phyloP scores from a whole-genome alignment of 495 filamentous ascomycete species.

The Bacidia gigantensis region DNA sequence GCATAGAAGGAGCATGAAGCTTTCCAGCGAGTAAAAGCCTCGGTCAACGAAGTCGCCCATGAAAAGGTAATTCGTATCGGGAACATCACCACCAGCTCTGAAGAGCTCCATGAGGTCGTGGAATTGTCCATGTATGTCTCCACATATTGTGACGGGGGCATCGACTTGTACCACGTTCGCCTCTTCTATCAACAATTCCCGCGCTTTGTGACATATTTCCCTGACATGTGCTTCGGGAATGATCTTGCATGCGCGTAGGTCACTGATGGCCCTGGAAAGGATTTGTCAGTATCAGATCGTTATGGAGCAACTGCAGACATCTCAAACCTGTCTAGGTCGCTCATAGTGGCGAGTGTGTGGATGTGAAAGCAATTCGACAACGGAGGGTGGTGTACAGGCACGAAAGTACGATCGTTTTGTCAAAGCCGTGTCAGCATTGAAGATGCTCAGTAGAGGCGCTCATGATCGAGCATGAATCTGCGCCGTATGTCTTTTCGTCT shows the following conservation, averaged over 20 bases:
- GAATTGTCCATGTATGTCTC: constrained; percentile 97
- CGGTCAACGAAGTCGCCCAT: constrained; percentile 99
- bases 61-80: constrained; percentile 97
- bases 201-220: constrained; percentile 93
- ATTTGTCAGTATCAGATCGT: not conserved
- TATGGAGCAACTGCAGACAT: not conserved
- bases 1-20: constrained; percentile 84
- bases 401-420: too few relatives aligned
- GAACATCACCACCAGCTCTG: constrained; percentile 84
- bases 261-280: constrained; percentile 64
- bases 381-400: too few relatives aligned
- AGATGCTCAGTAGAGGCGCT: too few relatives aligned
- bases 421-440: too few relatives aligned
- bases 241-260: constrained; percentile 85
- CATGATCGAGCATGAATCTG: too few relatives aligned
- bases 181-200: constrained; percentile 93
- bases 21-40: constrained; percentile 95
- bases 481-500: too few relatives aligned
- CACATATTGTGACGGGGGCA: constrained; percentile 96
- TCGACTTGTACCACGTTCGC: constrained; percentile 94
- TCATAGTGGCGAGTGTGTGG: constrained; percentile 40
- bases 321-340: constrained; percentile 68
- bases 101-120: constrained; percentile 99
- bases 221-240: constrained; percentile 92
- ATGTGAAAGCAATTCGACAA: not conserved